Evolutionary conservation across 2,329 filamentous ascomycete species (phyloP), one percentile per base, ranked within the genome.

Genomic region (Microcera coccophila): DNA sequence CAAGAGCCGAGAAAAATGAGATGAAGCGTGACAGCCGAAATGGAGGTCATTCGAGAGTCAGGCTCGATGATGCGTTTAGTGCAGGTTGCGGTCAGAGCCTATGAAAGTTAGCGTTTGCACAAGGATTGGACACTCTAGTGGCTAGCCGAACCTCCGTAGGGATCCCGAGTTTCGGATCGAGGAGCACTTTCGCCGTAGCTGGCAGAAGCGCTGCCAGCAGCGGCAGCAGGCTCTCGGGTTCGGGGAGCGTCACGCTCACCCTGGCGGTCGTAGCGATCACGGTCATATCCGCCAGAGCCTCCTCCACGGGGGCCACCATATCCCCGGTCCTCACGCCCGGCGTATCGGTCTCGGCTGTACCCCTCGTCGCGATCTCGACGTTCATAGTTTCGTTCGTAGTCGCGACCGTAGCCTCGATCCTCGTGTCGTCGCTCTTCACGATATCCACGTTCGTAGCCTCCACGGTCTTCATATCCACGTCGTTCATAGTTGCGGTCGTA

Each of bases 391-490:
- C 75, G 71, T 34, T 79, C 75, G 42, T 72, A 72, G 39, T 68
- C 78, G 54, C 82, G 81, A 44, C 82, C 76, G 65, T 67, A 77
- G 63, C 69, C 74, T 53, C 79, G 77, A 48, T 79, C 66, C 36
- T 73, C 70, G 37, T 64, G 55, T 44, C 72, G 71, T 39, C 72
- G 70, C 10, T 74, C 72, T 37, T 74, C 68, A 43, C 70, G 65
- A 48, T 71, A 69, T 28, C 73, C 69, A 36, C 72, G 66, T 37
- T 68, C 67, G 49, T 74, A 72, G 33, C 66, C 61, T n/a, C 65
- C 62, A 14, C 63, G 58, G 18, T 60, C 49, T 32, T 67, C 63
- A 22, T 68, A 66, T 46, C 79, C 68, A 7, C 33, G 61, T 53
- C 71, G 67, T 42, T 72, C 70, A 49, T 72, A 65, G 50, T 67